Percentiles rank a stretch among this genome's conserved stretches.
phyloP scores from a whole-genome alignment of 805 yeast genomes.

The Limtongia smithiae region DNA sequence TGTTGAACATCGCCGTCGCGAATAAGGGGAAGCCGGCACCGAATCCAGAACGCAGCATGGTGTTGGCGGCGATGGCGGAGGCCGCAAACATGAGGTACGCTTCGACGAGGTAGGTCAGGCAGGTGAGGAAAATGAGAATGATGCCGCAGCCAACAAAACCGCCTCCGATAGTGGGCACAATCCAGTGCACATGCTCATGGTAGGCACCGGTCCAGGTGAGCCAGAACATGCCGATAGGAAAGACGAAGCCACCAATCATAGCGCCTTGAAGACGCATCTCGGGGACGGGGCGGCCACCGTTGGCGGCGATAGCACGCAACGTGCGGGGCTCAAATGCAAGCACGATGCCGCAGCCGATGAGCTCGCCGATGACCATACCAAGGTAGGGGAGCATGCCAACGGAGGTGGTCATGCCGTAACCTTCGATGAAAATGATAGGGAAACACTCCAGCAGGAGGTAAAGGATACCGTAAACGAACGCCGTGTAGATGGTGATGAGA shows the following conservation, averaged over 20 bases:
- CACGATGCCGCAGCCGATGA: constrained; percentile 53
- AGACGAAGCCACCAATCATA: constrained; percentile 65
- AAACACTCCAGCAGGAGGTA: constrained; percentile 72
- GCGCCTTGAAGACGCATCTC: constrained; percentile 77
- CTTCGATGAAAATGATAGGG: constrained; percentile 63
- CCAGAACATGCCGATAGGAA: constrained; percentile 82
- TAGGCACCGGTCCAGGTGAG: constrained; percentile 84
- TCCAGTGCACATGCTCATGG: constrained; percentile 67
- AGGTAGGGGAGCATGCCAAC: constrained; percentile 76
- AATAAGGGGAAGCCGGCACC: constrained; percentile 74
- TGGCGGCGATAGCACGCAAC: constrained; percentile 45
- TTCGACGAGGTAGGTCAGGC: constrained; percentile 63
- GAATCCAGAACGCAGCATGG: constrained; percentile 62
- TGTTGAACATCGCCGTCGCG: constrained; percentile 64
- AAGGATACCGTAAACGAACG: constrained; percentile 76
- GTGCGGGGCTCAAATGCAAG: constrained; percentile 56
- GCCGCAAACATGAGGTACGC: constrained; percentile 66
- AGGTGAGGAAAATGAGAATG: constrained; percentile 59
- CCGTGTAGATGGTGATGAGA: constrained; percentile 61
- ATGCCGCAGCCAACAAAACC: constrained; percentile 59
- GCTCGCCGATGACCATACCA: constrained; percentile 66
- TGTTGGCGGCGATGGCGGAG: constrained; percentile 71
- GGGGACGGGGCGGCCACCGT: constrained; percentile 62
- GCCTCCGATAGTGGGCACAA: constrained; percentile 62
- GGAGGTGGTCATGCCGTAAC: constrained; percentile 59